Conservation (phyloP, 768 basidiomycete species). For the Saitozyma sp. region DNA sequence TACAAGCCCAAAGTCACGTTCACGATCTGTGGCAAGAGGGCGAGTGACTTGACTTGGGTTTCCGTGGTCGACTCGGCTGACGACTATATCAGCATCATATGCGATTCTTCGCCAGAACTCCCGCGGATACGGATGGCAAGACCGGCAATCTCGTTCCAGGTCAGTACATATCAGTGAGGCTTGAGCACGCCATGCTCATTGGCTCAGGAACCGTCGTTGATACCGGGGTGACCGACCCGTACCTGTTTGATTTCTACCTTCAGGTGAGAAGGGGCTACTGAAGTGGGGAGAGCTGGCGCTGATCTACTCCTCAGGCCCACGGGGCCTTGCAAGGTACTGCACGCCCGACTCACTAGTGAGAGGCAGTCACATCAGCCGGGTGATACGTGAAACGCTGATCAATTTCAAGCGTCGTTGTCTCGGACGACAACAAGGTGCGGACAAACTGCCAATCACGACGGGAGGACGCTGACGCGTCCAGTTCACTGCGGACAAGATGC, state of each 20-base stretch:
- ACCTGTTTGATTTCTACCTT: slow-evolving; percentile 50
- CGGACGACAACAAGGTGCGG: slow-evolving; percentile 23
- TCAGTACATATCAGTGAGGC: background rate
- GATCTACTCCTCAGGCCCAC: slow-evolving; percentile 24
- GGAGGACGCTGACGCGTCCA: too few species aligned
- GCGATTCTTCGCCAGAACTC: slow-evolving; percentile 46
- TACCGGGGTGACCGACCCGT: slow-evolving; percentile 42
- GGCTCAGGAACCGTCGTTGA: slow-evolving; percentile 41
- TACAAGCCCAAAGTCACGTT: slow-evolving; percentile 50
- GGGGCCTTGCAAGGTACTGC: slow-evolving; percentile 49
- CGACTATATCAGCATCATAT: slow-evolving; percentile 35
- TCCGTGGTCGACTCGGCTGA: too few species aligned
- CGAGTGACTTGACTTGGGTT: too few species aligned
- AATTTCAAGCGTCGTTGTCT: slow-evolving; percentile 16
- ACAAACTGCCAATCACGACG: too few species aligned
- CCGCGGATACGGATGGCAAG: slow-evolving; percentile 24
- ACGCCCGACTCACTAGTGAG: slow-evolving; percentile 34
- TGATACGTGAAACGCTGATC: background rate
- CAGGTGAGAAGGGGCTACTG: too few species aligned
- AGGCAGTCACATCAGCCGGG: too few species aligned
- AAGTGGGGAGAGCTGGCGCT: too few species aligned
- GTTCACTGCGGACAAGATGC: slow-evolving; percentile 36
- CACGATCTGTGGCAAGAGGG: slow-evolving; percentile 48
- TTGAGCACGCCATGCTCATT: background rate
- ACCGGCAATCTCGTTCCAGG: slow-evolving; percentile 44